A percentile compares a stretch with the other conserved stretches of the same genome.
These are phyloP conservation scores for Gleditsia sinensis DNA, from an alignment of 306 rosid genomes.

Conservation along the genomic window DNA sequence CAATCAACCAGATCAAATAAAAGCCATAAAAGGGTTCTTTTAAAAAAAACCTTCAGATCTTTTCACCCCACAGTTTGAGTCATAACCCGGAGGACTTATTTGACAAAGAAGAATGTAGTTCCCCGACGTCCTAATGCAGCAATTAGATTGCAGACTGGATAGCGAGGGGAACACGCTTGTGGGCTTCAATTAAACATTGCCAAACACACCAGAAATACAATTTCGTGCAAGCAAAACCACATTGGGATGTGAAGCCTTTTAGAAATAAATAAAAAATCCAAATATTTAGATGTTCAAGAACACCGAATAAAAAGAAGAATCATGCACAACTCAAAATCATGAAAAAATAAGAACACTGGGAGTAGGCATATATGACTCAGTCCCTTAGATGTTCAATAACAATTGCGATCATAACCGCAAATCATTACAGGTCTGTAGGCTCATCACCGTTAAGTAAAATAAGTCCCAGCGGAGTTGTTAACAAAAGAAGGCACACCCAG, in stretches of 20 bases:
- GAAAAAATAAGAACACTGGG: neutral
- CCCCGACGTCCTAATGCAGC: conserved; percentile 80
- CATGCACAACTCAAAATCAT: fast-evolving
- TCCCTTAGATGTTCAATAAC: conserved; percentile 89
- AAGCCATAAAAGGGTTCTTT: too few relatives aligned
- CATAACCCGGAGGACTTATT: too few relatives aligned
- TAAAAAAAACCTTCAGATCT: too few relatives aligned
- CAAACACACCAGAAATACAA: conserved; percentile 11
- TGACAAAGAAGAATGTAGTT: conserved; percentile 30
- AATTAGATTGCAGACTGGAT: conserved; percentile 50
- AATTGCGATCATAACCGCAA: conserved; percentile 81
- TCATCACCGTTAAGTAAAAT: conserved; percentile 56
- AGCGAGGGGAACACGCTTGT: conserved; percentile 69
- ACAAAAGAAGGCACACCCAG: too few relatives aligned
- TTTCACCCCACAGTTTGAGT: too few relatives aligned
- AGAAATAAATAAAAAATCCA: too few relatives aligned
- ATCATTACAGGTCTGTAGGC: conserved; percentile 91
- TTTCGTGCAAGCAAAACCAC: conserved; percentile 24
- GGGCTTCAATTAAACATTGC: conserved; percentile 43
- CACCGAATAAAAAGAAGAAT: neutral
- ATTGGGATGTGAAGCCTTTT: conserved; percentile 35
- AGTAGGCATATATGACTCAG: conserved; percentile 46
- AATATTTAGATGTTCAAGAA: too few relatives aligned
- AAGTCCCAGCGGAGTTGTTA: neutral
- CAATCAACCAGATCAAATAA: too few relatives aligned